Base-by-base conservation (phyloP, 164 flowering plant species). In the Sedum album region DNA sequence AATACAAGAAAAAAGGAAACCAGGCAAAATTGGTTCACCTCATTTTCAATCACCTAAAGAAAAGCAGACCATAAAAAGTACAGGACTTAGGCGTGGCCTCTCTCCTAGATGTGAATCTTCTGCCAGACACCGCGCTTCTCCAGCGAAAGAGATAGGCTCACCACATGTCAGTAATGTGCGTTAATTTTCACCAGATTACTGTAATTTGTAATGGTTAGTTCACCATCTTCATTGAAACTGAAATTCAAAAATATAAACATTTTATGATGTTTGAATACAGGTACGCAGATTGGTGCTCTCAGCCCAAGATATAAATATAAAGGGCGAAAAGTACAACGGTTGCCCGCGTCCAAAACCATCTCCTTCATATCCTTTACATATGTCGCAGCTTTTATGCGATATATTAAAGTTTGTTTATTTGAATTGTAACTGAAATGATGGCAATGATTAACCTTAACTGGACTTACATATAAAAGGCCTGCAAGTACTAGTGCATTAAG, bases 291-390 rank as follows among this genome's bases (percentile, higher is more conserved):
- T 80, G 75, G 75, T 81, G 35, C 77, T 77, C 15, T 35, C 84
- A 69, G 60, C 71, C 68, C 79, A 69, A 70, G 78, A 74, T 57
- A 60, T 63, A 18, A 76, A 70, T 60, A 75, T 76, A 74, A 76
- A 74, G 68, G 80, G 73, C 18, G 73, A 81, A 28, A 83, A 76
- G 68, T 74, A 75, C 51, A 77, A 86, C 67, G 83, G 79, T 44
- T 79, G 83, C 44, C 81, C 88, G 41, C 74, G 77, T 53, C 80
- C 86, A 31, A 33, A 67, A 68, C 70, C 82, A 67, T 71, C 83
- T 66, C 70, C 85, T 73, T 82, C 88, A 89, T 91, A 91, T 94
- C 98, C 96, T 87, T 85, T 63, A 55, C n/a, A 13, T 60, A 49
- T 31, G 55, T 38, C 25, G 13, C 20, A 44, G 23, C 53, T 10